A percentile compares a stretch with the other conserved stretches of the same genome.
Evolutionary conservation across 2,329 filamentous ascomycete genomes (phyloP).

Genomic region (Lasiodiplodia hormozganensis): DNA sequence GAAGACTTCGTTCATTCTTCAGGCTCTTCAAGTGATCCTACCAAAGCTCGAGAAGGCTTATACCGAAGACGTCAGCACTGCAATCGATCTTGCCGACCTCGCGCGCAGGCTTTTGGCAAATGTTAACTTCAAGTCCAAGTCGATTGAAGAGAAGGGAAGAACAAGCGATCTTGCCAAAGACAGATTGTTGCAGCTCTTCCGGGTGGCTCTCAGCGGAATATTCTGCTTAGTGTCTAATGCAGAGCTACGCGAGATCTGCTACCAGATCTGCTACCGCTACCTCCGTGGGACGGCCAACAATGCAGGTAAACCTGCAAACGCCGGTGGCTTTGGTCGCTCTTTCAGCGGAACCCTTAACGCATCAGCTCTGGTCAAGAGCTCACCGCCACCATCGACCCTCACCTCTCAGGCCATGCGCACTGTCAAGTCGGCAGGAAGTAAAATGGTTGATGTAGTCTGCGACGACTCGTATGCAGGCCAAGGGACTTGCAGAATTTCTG

Average conservation of each 20-base stretch:
- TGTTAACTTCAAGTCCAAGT: constrained; percentile 64
- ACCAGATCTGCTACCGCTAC: constrained; percentile 89
- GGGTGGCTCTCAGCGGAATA: constrained; percentile 81
- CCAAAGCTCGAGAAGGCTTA: constrained; percentile 85
- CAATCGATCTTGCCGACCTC: constrained; percentile 78
- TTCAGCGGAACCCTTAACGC: constrained; percentile 22
- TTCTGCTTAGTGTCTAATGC: constrained; percentile 74
- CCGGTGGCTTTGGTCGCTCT: constrained; percentile 41
- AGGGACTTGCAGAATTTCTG: constrained; percentile 80
- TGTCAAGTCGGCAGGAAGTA: constrained; percentile 79
- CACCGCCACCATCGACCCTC: constrained; percentile 42
- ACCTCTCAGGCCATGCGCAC: constrained; percentile 67
- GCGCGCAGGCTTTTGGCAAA: constrained; percentile 75
- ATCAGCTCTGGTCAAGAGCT: constrained; percentile 3
- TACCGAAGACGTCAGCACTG: constrained; percentile 71
- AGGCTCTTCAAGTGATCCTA: constrained; percentile 84
- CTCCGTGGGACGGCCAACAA: constrained; percentile 69
- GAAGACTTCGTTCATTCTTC: constrained; percentile 80
- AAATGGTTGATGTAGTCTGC: constrained; percentile 84
- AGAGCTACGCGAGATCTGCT: constrained; percentile 81
- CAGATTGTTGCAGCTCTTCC: constrained; percentile 89
- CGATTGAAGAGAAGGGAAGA: constrained; percentile 15
- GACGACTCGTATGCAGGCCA: constrained; percentile 92
- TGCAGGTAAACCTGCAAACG: constrained; percentile 36
- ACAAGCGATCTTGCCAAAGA: constrained; percentile 79